phyloP scores from a whole-genome alignment of 257 asterid genomes.

The Oldenlandia corymbosa region DNA sequence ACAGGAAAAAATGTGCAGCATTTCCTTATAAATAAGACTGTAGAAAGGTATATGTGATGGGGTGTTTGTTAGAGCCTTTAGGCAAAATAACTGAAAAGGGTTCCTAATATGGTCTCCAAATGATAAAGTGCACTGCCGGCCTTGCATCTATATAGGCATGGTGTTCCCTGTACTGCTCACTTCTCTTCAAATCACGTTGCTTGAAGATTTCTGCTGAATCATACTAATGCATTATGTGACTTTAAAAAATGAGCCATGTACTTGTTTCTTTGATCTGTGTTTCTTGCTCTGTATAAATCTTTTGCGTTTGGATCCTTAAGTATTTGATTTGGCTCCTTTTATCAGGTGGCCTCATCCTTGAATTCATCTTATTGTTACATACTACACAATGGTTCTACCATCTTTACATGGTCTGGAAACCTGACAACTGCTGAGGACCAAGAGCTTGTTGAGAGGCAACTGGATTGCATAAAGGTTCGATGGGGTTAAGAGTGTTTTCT shows the following conservation, averaged over 20 bases:
- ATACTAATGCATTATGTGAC: too few relatives aligned
- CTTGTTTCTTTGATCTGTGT: background rate
- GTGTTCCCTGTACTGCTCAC: background rate
- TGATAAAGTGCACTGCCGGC: background rate
- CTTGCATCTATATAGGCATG: background rate
- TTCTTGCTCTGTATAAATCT: conserved; percentile 5
- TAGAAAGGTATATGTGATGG: background rate
- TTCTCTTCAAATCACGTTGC: background rate
- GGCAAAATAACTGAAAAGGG: background rate
- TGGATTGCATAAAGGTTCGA: conserved; percentile 83
- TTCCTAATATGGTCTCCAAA: background rate
- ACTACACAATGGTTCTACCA: conserved; percentile 70
- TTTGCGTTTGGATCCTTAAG: conserved; percentile 14
- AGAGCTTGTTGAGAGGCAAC: conserved; percentile 94
- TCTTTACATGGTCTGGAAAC: conserved; percentile 88
- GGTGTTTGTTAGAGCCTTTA: background rate
- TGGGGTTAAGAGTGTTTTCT: conserved; percentile 13
- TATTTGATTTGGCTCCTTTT: conserved; percentile 17
- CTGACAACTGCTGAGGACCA: conserved; percentile 84
- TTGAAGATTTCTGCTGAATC: too few relatives aligned
- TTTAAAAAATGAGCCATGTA: too few relatives aligned
- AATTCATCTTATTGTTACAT: conserved; percentile 92
- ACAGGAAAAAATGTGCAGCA: background rate
- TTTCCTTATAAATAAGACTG: background rate
- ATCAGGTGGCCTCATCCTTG: conserved; percentile 87